Conservation (phyloP, 305 asterid species). For the Plantago coronopus region DNA sequence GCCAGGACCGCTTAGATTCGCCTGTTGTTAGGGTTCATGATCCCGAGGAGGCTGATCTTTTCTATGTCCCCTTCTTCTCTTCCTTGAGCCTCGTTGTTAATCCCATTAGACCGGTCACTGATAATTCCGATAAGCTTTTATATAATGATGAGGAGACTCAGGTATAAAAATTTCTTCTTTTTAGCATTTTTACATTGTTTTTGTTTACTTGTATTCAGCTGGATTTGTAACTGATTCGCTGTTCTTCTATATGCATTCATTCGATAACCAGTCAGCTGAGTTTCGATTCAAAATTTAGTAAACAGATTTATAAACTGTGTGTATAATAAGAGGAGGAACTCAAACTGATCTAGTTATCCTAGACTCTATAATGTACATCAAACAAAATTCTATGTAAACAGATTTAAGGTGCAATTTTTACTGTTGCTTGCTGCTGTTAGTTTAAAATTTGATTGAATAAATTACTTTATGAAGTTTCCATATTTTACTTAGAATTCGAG, state of each 20-base stretch:
- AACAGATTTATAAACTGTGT: too few relatives aligned
- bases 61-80: constrained; percentile 87
- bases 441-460: too few relatives aligned
- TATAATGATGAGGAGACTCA: constrained; percentile 87
- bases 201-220: too few relatives aligned
- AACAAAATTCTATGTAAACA: neutral
- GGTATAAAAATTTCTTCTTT: constrained; percentile 31
- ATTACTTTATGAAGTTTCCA: neutral
- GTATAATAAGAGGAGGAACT: neutral
- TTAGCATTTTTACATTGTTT: neutral
- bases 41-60: constrained; percentile 83
- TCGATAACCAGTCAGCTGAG: too few relatives aligned
- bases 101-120: constrained; percentile 50
- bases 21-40: constrained; percentile 46
- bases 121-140: constrained; percentile 25
- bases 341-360: neutral
- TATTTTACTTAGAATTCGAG: neutral
- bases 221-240: neutral
- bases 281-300: too few relatives aligned
- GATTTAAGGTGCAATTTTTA: too few relatives aligned
- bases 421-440: too few relatives aligned
- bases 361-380: neutral
- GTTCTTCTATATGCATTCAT: too few relatives aligned
- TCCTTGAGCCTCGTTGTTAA: constrained; percentile 85
- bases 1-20: constrained; percentile 41